Conservation (phyloP, 257 asterid genomes). For the Misopates orontium region DNA sequence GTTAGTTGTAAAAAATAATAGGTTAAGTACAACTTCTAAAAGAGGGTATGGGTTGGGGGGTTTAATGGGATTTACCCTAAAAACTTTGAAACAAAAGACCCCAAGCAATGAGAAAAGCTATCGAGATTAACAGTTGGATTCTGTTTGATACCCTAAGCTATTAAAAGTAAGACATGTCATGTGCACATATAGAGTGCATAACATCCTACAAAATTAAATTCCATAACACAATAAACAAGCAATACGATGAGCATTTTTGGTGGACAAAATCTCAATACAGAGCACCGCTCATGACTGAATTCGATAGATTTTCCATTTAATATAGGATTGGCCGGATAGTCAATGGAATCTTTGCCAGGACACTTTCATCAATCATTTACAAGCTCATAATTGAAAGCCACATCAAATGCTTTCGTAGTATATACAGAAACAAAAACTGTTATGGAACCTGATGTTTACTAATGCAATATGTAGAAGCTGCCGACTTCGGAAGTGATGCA, state of each 20-base stretch:
- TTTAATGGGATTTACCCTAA: no score
- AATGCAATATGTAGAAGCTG: neutral
- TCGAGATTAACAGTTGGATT: no score
- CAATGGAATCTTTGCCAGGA: neutral
- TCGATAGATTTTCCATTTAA: neutral
- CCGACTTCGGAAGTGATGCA: slow-evolving; percentile 18
- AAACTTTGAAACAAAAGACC: neutral
- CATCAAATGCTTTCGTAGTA: neutral
- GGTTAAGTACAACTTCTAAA: no score
- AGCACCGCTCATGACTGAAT: neutral
- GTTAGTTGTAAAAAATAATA: no score
- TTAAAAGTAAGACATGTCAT: no score
- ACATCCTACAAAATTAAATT: neutral
- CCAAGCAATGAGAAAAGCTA: neutral
- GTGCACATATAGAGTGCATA: no score
- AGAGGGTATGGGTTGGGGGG: no score
- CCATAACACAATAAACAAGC: neutral
- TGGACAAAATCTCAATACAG: neutral
- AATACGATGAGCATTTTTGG: neutral
- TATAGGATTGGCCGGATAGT: neutral
- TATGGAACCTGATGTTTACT: neutral
- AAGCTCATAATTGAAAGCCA: neutral
- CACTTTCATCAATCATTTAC: neutral
- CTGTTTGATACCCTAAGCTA: no score
- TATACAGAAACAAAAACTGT: neutral